Base-by-base conservation (phyloP, 129 eudicot genomes). In the Escallonia rubra region DNA sequence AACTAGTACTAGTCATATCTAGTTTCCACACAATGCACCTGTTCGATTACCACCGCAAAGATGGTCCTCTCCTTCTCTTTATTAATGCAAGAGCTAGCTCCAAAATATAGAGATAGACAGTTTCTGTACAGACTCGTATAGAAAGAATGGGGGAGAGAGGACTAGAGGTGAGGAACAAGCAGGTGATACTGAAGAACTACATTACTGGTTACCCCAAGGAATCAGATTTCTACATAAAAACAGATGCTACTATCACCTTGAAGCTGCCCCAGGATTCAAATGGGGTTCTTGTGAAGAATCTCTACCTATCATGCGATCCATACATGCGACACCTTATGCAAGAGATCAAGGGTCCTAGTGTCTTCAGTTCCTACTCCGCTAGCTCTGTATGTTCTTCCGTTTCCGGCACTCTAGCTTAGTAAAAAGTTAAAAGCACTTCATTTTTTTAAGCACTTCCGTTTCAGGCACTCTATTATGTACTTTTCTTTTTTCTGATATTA, bases 231-330 rank as follows among this genome's bases (percentile, higher is more conserved):
- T 5, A 40, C 1, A 42, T 79, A 7, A 60, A 6, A 5, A 14
- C 73, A 16, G n/a, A n/a, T n/a, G 11, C 67, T 60, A 72, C 72
- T 59, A 78, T 80, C 10, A 3, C 23, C 5, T 72, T 83, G 59
- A 80, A 72, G 12, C 65, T 86, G 34, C 84, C 94, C 55, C 44
- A 69, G 57, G 85, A 75, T 69, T 78, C 82, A 8, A 69, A 80
- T 49, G 75, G 23, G 14, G 68, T 87, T 10, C 58, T 81, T 45
- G 76, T 84, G 0, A 84, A 84, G 82, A 87, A 87, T 70, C 76
- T 84, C 9, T 87, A 78, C 63, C 66, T 87, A 45, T 87, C 95
- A 2, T 87, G 90, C 58, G 95, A 87, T 67, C 90, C 90, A 11
- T 83, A 75, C 79, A 80, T 83, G 89, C 79, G 95, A 6, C 7